These are phyloP conservation scores for Trichocomaceae sp. DNA, from an alignment of 2,329 filamentous ascomycete species.

Conservation along the genomic window DNA sequence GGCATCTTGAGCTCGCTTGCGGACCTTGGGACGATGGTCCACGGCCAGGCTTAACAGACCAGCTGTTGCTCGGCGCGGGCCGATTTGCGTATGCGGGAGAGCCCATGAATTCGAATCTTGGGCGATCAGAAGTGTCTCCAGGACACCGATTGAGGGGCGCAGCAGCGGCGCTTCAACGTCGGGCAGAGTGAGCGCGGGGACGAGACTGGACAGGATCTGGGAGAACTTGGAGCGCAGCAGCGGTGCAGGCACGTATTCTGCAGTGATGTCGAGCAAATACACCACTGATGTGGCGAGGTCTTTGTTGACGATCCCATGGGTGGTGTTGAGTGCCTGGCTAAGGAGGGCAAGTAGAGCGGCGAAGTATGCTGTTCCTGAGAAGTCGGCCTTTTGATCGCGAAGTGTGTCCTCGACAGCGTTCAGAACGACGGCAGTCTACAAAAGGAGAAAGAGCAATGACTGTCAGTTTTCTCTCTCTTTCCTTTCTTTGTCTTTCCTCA, in stretches of 20 bases:
- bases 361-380: conserved; percentile 87
- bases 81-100: conserved; percentile 71
- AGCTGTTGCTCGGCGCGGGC: conserved; percentile 78
- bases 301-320: conserved; percentile 64
- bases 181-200: conserved; percentile 69
- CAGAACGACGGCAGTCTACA: conserved; percentile 62
- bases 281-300: conserved; percentile 80
- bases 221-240: conserved; percentile 92
- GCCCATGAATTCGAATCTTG: conserved; percentile 88
- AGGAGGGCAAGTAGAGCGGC: conserved; percentile 88
- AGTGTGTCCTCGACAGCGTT: conserved; percentile 89
- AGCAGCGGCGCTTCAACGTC: conserved; percentile 84
- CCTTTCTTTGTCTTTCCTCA: no score
- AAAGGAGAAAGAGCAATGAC: not conserved
- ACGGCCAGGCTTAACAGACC: conserved; percentile 78
- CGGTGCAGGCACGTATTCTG: conserved; percentile 73
- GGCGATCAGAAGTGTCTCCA: conserved; percentile 83
- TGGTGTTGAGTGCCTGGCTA: conserved; percentile 61
- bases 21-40: conserved; percentile 84
- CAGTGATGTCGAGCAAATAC: conserved; percentile 90
- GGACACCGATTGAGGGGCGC: conserved; percentile 80
- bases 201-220: conserved; percentile 80
- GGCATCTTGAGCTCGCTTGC: conserved; percentile 87
- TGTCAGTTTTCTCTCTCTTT: not conserved
- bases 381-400: conserved; percentile 74